Evolutionary conservation across 768 basidiomycete genomes (phyloP), one percentile per base, ranked within the genome.

Genomic region (Pholiota conissans): DNA sequence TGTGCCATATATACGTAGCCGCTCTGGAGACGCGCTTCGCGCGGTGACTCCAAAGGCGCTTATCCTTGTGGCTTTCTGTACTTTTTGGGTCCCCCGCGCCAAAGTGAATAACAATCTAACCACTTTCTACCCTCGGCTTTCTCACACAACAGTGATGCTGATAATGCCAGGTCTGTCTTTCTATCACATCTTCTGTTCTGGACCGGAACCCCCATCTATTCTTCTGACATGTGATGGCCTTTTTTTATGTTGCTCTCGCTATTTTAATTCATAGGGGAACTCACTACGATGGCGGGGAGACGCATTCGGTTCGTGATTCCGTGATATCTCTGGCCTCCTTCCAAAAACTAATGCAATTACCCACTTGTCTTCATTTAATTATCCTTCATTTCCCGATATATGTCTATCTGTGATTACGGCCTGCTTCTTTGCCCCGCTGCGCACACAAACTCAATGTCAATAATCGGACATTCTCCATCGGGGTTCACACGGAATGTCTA

Each of bases 221-320:
- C 49, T 29, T 29, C 26, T 52, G 50, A 39, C 40, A 29, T 47
- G 5, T 11, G 42, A 24, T 45, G 18, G n/a, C 42, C 24, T 45
- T 22, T 50, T 48, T 32, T 57, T 27, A 49, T 24, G 51, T 58
- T 42, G 26, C 35, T 39, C n/a, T n/a, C 30, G 7, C 55, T 55
- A 40, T 48, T 62, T 59, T 57, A 51, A 58, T 26, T 58, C 39
- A 56, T 58, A 74, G 80, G 89, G 28, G 91, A 93, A 69, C 70
- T 90, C 56, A 92, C 90, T 5, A 93, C 91, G 2, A 92, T 92
- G 91, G 79, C 89, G 35, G 90, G 90, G 13, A 74, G 91, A 58
- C 81, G 91, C 37, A 77, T 92, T 55, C 81, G 90, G 87, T 89
- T 56, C 49, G 82, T 69, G 6, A 50, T 45, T 24, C 20, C 2